Evolutionary conservation across 106 monocot genomes (phyloP).

Genomic region (Dactylorhiza incarnata): DNA sequence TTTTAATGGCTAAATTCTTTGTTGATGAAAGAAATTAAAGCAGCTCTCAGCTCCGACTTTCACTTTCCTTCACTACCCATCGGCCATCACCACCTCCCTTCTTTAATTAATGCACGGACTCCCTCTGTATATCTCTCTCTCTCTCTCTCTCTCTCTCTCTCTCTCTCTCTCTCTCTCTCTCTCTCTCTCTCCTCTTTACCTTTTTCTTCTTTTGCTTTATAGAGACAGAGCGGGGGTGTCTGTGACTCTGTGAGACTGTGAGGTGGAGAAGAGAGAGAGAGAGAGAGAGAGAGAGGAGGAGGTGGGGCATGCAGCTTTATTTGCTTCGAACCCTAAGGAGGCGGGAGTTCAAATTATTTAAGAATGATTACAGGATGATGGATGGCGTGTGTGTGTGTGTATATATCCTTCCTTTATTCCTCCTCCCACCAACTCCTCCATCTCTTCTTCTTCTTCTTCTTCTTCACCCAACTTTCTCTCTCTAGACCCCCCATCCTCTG

Average conservation of each 20-base stretch:
- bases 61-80: slow-evolving; percentile 10
- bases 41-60: slow-evolving; percentile 6
- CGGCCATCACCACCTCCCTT: slow-evolving; percentile 1
- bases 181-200: not conserved
- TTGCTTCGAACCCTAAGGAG: slow-evolving; percentile 5
- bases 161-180: not conserved
- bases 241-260: too few species aligned
- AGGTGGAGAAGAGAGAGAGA: too few species aligned
- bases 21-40: slow-evolving; percentile 12
- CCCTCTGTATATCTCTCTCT: not conserved
- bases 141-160: not conserved
- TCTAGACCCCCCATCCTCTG: not conserved
- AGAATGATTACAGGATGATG: slow-evolving; percentile 12
- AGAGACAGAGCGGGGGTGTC: not conserved
- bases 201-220: not conserved
- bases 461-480: slow-evolving; percentile 1
- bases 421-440: slow-evolving; percentile 1
- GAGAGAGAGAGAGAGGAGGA: not conserved
- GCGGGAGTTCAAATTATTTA: slow-evolving; percentile 13
- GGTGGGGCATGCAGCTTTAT: not conserved
- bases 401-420: slow-evolving; percentile 4
- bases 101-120: slow-evolving; percentile 13
- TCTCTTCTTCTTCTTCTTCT: too few species aligned
- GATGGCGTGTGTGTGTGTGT: too few species aligned
- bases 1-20: slow-evolving; percentile 1